Base-by-base conservation (phyloP, 768 basidiomycete species). In the Mycena sanguinolenta region DNA sequence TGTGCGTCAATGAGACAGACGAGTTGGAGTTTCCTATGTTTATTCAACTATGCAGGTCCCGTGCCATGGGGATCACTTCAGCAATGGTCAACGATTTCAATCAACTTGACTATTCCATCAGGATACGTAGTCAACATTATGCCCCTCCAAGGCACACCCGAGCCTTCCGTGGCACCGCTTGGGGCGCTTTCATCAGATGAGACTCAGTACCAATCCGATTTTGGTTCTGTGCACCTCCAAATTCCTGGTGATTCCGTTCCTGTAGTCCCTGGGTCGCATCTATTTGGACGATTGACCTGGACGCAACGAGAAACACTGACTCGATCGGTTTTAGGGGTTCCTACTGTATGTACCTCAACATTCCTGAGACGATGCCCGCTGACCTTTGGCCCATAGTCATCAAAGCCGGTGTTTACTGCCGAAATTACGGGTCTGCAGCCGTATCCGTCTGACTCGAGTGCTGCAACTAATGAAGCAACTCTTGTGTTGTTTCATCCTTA, bases 251-350 rank as follows among this genome's bases (percentile, higher is more conserved):
- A 57, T 21, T 21, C 54, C 21, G 23, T n/a, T 34, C 30, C 21
- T 8, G 8, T 57, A 34, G 54, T 57, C 19, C 23, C 54, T 17
- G 32, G 54, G 10, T 34, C 32, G 21, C 54, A 36, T 36, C 34
- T 57, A n/a, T 57, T 57, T 19, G 54, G 54, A 34, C 32, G 32
- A 23, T 57, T 57, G 32, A 57, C 32, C 32, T 57, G 54, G 54
- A 57, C 6, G 14, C 30, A 36, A 23, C 32, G 54, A 21, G 32
- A 57, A 36, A 36, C 32, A n/a, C n/a, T 36, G 30, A 36, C 54
- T 34, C 32, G 54, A n/a, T 57, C 4, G 54, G 54, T 23, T 36
- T n/a, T 36, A 30, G 54, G 34, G 4, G 3, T 36, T 17, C 54
- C 32, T n/a, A 57, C 54, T 36, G 54, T 57, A n/a, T 34, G 54